Evolutionary conservation across 768 basidiomycete genomes (phyloP).

Genomic region (Russula earlei): DNA sequence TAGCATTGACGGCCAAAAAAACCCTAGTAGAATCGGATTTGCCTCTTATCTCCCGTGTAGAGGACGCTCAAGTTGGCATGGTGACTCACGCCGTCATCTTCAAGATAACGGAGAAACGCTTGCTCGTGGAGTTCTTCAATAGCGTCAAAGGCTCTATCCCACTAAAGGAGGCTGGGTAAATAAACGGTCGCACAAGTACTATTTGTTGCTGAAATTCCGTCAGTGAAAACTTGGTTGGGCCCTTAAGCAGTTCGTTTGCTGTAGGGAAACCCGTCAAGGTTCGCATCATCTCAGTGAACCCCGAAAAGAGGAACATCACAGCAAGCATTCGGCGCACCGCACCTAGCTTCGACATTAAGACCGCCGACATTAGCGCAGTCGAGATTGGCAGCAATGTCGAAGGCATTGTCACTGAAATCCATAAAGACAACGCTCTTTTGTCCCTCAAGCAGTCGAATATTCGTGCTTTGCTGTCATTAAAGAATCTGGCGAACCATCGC

Average conservation of each 20-base stretch:
- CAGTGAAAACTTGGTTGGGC: constrained; percentile 59
- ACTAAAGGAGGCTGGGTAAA: constrained; percentile 70
- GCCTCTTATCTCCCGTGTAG: constrained; percentile 54
- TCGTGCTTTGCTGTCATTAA: constrained; percentile 77
- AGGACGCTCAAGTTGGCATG: constrained; percentile 59
- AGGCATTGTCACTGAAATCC: constrained; percentile 69
- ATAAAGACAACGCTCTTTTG: constrained; percentile 75
- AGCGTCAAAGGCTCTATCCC: constrained; percentile 78
- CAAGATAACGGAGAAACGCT: constrained; percentile 68
- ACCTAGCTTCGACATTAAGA: constrained; percentile 36
- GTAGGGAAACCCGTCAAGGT: constrained; percentile 81
- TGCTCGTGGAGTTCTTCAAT: constrained; percentile 88
- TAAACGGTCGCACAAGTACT: neutral
- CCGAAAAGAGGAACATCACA: constrained; percentile 52
- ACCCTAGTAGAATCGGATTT: constrained; percentile 73
- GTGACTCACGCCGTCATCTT: constrained; percentile 77
- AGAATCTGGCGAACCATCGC: constrained; percentile 77
- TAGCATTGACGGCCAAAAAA: constrained; percentile 87
- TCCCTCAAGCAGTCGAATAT: constrained; percentile 59
- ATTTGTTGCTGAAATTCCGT: neutral
- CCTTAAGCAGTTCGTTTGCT: constrained; percentile 54
- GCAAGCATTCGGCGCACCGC: constrained; percentile 83
- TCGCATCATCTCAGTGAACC: constrained; percentile 57
- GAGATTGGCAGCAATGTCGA: constrained; percentile 68
- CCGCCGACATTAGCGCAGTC: constrained; percentile 59